phyloP scores from a whole-genome alignment of 2,329 filamentous ascomycete species.

The Verticillium longisporum region DNA sequence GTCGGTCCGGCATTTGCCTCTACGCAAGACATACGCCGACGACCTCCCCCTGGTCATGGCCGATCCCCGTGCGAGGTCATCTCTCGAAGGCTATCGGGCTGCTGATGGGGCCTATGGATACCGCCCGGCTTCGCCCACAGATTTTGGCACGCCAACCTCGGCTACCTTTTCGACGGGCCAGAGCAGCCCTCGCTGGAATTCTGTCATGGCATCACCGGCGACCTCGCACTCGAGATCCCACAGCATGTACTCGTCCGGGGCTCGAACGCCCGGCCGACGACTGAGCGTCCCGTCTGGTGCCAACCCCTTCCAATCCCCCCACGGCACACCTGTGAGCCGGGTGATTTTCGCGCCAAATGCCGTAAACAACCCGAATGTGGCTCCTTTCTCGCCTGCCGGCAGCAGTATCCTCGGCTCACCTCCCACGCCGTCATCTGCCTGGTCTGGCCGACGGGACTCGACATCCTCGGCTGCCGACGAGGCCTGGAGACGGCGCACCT shows the following conservation, averaged over 20 bases:
- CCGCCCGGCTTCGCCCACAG: conserved; percentile 61
- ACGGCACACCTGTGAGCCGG: conserved; percentile 47
- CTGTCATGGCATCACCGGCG: conserved; percentile 64
- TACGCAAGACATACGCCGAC: conserved; percentile 60
- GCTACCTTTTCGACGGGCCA: conserved; percentile 72
- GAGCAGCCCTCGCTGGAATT: conserved; percentile 69
- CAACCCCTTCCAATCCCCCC: conserved; percentile 66
- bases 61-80: conserved; percentile 43
- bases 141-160: conserved; percentile 77
- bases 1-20: conserved; percentile 57
- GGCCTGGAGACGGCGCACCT: conserved; percentile 77
- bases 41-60: conserved; percentile 82
- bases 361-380: conserved; percentile 46
- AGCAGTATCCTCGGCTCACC: conserved; percentile 59
- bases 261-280: conserved; percentile 63
- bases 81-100: neutral
- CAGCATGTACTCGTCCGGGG: conserved; percentile 61
- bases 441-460: conserved; percentile 57
- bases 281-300: conserved; percentile 74
- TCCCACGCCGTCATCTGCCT: conserved; percentile 54
- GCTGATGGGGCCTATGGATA: conserved; percentile 61
- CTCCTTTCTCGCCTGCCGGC: conserved; percentile 48
- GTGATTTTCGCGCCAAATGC: conserved; percentile 47
- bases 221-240: conserved; percentile 62
- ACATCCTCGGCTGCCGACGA: conserved; percentile 58